A percentile compares a stretch with the other conserved stretches of the same genome.
Conservation (phyloP, 805 yeast species). For the Candida sphagnicola region DNA sequence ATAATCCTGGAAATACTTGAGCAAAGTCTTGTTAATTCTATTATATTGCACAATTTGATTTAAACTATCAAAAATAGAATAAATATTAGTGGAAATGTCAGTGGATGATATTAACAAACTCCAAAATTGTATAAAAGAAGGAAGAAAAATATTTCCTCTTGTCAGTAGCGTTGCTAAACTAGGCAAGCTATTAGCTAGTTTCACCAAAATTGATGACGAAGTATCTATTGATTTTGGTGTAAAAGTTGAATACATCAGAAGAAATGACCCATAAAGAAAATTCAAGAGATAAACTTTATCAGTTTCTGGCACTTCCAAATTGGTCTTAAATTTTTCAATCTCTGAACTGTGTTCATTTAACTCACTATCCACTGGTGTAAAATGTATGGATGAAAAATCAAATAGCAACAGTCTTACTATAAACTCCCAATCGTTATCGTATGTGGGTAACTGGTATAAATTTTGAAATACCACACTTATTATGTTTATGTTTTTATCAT, state of each 20-base stretch:
- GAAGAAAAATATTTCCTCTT: conserved; percentile 13
- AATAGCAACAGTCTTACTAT: conserved; percentile 38
- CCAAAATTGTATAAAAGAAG: conserved; percentile 24
- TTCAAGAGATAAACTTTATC: conserved; percentile 26
- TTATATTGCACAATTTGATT: conserved; percentile 24
- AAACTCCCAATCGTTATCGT: conserved; percentile 32
- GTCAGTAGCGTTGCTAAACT: conserved; percentile 19
- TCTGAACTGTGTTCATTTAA: conserved; percentile 15
- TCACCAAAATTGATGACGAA: conserved; percentile 15
- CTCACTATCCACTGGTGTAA: too few relatives aligned
- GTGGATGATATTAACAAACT: conserved; percentile 15
- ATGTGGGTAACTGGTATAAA: conserved; percentile 30
- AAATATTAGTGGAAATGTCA: conserved; percentile 13
- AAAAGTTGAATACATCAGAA: conserved; percentile 23
- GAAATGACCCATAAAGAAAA: conserved; percentile 39
- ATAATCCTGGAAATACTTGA: conserved; percentile 17
- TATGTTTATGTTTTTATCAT: conserved; percentile 10
- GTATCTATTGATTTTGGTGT: conserved; percentile 13
- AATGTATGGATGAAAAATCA: conserved; percentile 45
- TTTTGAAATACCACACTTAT: conserved; percentile 22
- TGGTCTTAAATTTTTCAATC: conserved; percentile 23
- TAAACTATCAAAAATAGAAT: conserved; percentile 20
- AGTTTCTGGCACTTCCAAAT: conserved; percentile 21
- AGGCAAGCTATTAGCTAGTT: conserved; percentile 21
- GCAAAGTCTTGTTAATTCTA: conserved; percentile 18